Evolutionary conservation across 2,329 filamentous ascomycete species (phyloP).

Genomic region (Bipolaris victoriae): DNA sequence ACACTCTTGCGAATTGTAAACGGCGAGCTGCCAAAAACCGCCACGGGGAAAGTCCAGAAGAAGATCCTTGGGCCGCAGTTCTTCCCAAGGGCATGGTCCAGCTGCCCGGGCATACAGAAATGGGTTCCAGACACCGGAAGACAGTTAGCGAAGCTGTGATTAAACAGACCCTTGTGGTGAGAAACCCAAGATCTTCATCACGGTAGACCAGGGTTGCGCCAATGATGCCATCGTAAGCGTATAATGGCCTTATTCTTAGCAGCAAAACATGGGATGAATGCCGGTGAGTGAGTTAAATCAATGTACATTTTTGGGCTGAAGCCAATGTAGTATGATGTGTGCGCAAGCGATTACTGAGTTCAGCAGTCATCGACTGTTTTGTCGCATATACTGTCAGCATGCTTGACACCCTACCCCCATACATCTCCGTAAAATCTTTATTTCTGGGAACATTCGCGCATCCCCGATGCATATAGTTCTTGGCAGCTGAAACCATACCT

Average conservation of each 20-base stretch:
- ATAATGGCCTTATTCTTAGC: not conserved
- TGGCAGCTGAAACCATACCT: not conserved
- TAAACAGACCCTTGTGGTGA: too few relatives aligned
- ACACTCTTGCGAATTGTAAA: conserved; percentile 54
- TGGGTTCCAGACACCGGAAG: conserved; percentile 26
- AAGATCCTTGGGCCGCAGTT: conserved; percentile 52
- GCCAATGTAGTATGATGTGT: not conserved
- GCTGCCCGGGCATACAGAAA: conserved; percentile 36
- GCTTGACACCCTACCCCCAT: not conserved
- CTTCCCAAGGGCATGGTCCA: conserved; percentile 42
- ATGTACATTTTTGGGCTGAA: not conserved
- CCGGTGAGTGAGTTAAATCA: not conserved
- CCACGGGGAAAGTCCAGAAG: conserved; percentile 60
- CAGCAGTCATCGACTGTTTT: not conserved
- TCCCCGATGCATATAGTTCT: too few relatives aligned
- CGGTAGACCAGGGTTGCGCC: not conserved
- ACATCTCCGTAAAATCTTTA: not conserved
- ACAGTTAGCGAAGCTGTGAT: conserved; percentile 34
- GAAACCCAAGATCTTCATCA: not conserved
- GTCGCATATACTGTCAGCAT: not conserved
- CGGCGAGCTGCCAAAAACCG: conserved; percentile 57
- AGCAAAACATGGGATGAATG: not conserved
- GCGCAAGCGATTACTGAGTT: not conserved
- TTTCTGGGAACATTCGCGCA: not conserved
- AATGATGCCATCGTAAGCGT: not conserved